Percentiles rank a stretch among this genome's conserved stretches.
Evolutionary conservation across 2,329 filamentous ascomycete species (phyloP).

Genomic region (Penicillium italicum): DNA sequence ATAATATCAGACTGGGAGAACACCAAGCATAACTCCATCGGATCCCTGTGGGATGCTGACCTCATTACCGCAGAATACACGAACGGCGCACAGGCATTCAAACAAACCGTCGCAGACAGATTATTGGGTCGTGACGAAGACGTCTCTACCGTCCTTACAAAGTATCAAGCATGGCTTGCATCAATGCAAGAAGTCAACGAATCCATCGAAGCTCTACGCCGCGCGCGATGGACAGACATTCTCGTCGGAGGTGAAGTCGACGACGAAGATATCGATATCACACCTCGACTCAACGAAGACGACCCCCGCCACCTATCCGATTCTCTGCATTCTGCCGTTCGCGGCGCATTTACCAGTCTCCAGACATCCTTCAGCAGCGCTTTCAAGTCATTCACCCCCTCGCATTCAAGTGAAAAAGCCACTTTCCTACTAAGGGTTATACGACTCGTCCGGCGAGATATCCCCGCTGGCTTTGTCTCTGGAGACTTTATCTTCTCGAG

Average conservation of each 20-base stretch:
- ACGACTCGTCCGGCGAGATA: slow-evolving; percentile 66
- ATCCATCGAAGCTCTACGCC: slow-evolving; percentile 35
- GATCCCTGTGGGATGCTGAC: slow-evolving; percentile 64
- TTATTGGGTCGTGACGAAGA: slow-evolving; percentile 69
- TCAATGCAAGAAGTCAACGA: slow-evolving; percentile 55
- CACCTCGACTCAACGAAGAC: slow-evolving; percentile 61
- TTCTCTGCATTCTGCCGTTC: slow-evolving; percentile 55
- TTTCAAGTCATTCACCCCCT: slow-evolving; percentile 48
- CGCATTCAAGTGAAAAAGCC: slow-evolving; percentile 48
- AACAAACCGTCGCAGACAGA: slow-evolving; percentile 64
- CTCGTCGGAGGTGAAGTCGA: slow-evolving; percentile 41
- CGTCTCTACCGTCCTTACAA: slow-evolving; percentile 58
- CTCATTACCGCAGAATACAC: slow-evolving; percentile 63
- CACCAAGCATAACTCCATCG: slow-evolving; percentile 49
- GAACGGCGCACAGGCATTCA: slow-evolving; percentile 64
- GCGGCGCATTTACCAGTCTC: slow-evolving; percentile 57
- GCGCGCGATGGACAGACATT: slow-evolving; percentile 36
- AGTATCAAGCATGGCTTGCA: slow-evolving; percentile 70
- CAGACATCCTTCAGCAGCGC: slow-evolving; percentile 41
- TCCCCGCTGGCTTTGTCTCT: slow-evolving; percentile 53
- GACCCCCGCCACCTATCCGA: slow-evolving; percentile 64
- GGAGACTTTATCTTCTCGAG: slow-evolving; percentile 52
- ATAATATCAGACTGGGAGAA: slow-evolving; percentile 60
- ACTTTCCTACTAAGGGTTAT: slow-evolving; percentile 68
- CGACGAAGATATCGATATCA: slow-evolving; percentile 35